These are phyloP conservation scores for Aspergillus baeticus DNA, from an alignment of 495 filamentous ascomycete species.

Conservation along the genomic window DNA sequence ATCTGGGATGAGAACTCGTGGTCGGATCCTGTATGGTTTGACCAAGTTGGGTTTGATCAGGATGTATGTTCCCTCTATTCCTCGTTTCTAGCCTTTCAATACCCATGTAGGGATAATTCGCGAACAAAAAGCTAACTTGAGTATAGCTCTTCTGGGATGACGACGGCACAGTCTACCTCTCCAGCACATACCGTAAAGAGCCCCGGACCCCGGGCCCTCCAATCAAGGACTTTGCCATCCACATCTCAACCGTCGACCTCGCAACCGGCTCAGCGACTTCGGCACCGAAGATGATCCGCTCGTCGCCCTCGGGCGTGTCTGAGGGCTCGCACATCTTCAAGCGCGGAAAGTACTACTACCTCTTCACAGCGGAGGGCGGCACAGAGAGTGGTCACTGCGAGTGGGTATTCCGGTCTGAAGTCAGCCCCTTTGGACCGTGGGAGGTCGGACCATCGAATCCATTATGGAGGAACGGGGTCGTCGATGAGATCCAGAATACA, in stretches of 20 bases:
- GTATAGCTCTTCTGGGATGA: constrained; percentile 41
- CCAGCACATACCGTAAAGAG: constrained; percentile 35
- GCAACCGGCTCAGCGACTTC: constrained; percentile 33
- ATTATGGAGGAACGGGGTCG: constrained; percentile 34
- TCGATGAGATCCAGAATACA: constrained; percentile 40
- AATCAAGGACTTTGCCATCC: constrained; percentile 40
- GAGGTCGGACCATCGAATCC: constrained; percentile 41
- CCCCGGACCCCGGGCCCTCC: constrained; percentile 23
- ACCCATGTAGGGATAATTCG: too few relatives aligned
- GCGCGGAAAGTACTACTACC: constrained; percentile 64
- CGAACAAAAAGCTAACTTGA: not conserved
- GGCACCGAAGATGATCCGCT: constrained; percentile 48
- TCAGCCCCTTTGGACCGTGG: constrained; percentile 55
- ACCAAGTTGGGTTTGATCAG: constrained; percentile 47
- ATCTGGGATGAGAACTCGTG: constrained; percentile 47
- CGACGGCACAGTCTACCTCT: constrained; percentile 39
- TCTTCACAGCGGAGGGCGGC: constrained; percentile 67
- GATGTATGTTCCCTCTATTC: constrained; percentile 32
- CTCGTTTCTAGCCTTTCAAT: not conserved
- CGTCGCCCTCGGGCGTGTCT: constrained; percentile 51
- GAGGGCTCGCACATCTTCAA: constrained; percentile 68
- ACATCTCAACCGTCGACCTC: constrained; percentile 40
- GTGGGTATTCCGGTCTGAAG: constrained; percentile 37
- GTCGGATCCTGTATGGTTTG: constrained; percentile 51
- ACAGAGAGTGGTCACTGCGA: constrained; percentile 56